A percentile compares a stretch with the other conserved stretches of the same genome.
Conservation (phyloP, 1,139 yeast species). For the Kodamaea suecica region DNA sequence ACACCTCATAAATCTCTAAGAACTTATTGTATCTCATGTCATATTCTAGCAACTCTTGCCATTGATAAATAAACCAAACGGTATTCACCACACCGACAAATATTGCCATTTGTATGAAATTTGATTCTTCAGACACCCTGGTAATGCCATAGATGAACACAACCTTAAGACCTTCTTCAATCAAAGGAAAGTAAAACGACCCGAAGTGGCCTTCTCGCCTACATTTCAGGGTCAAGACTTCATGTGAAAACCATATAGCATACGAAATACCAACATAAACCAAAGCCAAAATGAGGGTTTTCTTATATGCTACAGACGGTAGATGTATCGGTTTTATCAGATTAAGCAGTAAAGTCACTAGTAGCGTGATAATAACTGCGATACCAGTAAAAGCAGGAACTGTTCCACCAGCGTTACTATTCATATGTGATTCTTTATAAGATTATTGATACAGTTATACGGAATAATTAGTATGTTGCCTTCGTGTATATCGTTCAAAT, state of each 20-base stretch:
- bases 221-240: slow-evolving; percentile 12
- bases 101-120: slow-evolving; percentile 14
- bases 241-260: slow-evolving; percentile 13
- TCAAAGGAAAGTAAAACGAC: slow-evolving; percentile 15
- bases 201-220: slow-evolving; percentile 9
- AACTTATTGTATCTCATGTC: slow-evolving; percentile 13
- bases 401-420: neutral
- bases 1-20: slow-evolving; percentile 15
- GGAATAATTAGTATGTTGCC: no score
- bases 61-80: slow-evolving; percentile 4
- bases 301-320: slow-evolving; percentile 6
- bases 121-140: slow-evolving; percentile 3
- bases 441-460: no score
- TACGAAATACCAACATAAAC: slow-evolving; percentile 11
- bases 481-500: no score
- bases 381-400: neutral
- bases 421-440: no score
- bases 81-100: slow-evolving; percentile 12
- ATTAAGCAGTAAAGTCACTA: neutral
- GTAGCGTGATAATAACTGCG: neutral
- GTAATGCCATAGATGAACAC: slow-evolving; percentile 10
- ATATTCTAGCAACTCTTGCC: slow-evolving; percentile 10
- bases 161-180: slow-evolving; percentile 14
- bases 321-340: neutral
- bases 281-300: slow-evolving; percentile 12